Base-by-base conservation (phyloP, 169 alveolate species). In the Cryptosporidium sp. region DNA sequence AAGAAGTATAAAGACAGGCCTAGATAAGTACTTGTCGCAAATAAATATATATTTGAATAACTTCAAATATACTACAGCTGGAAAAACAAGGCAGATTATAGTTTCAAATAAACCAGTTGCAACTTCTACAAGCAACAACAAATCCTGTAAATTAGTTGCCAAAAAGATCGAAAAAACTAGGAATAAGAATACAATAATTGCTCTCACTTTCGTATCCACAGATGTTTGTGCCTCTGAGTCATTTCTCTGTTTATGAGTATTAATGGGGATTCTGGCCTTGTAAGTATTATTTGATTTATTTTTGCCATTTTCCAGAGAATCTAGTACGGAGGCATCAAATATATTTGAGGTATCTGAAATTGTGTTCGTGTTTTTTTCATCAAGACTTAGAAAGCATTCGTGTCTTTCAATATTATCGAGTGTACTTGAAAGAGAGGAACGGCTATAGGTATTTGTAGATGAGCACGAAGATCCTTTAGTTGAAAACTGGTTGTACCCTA, bases 21-120 rank as follows among this genome's bases (percentile, higher is more conserved):
- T 80, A 39, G 35, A 61, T 37, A 60, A 65, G 53, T 60, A 65
- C 51, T 60, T 60, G 42, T 65, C 75, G 45, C 89, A 80, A 18
- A 35, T 18, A 48, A 51, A 45, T 10, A 53, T 37, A 73, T 53
- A 35, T 39, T 65, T 60, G 62, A 80, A 80, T 23, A 80, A 33
- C 75, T 60, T 80, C 67, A 80, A 39, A 65, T 80, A 80, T 44
- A 65, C 89, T 37, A 80, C 53, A 33, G 52, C 52, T 8, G 89
- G 89, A 18, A 80, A 80, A 18, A 80, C 65, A 2, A 80, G 80
- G 52, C 89, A 80, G 9, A 80, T 80, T 23, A 80, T 23, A 21
- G 89, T 80, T 51, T 80, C 89, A 62, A 80, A 80, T 29, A 80
- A 62, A 45, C 89, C 89, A 26, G 89, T 80, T 62, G 89, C 89